A percentile compares a stretch with the other conserved stretches of the same genome.
phyloP scores from a whole-genome alignment of 805 yeast species.

The Torulaspora delbrueckii region DNA sequence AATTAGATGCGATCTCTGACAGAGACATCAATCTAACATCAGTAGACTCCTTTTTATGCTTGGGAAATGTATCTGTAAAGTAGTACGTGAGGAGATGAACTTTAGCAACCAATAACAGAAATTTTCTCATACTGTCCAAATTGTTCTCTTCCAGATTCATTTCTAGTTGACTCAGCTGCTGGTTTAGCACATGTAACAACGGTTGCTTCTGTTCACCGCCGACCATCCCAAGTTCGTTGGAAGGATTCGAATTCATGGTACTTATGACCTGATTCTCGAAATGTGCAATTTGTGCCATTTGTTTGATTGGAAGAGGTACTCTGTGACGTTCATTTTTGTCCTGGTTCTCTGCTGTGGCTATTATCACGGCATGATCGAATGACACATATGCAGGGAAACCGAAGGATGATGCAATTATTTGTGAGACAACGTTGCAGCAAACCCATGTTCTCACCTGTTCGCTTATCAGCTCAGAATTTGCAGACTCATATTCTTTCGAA shows the following conservation, averaged over 20 bases:
- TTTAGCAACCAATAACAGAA: constrained; percentile 66
- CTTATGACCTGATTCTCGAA: constrained; percentile 82
- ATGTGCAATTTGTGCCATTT: constrained; percentile 76
- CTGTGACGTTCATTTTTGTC: constrained; percentile 25
- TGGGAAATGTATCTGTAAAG: constrained; percentile 50
- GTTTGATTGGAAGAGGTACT: constrained; percentile 58
- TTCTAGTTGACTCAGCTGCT: constrained; percentile 75
- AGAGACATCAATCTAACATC: constrained; percentile 12
- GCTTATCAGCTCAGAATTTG: constrained; percentile 41
- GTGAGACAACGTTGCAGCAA: constrained; percentile 86
- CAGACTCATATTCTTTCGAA: constrained; percentile 49
- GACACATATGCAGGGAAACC: constrained; percentile 93
- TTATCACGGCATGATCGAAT: constrained; percentile 65
- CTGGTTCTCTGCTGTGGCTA: constrained; percentile 38
- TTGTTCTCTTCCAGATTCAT: constrained; percentile 40
- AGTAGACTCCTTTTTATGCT: constrained; percentile 5
- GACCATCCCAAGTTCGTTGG: constrained; percentile 61
- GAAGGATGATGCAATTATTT: constrained; percentile 82
- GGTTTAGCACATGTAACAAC: constrained; percentile 60
- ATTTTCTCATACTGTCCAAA: constrained; percentile 63
- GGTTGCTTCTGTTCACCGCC: constrained; percentile 71
- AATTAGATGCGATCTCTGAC: constrained; percentile 28
- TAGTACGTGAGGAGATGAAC: constrained; percentile 80
- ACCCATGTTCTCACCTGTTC: constrained; percentile 92
- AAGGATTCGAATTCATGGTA: constrained; percentile 65